Evolutionary conservation across 257 asterid species (phyloP).

Genomic region (Nicotiana paniculata): DNA sequence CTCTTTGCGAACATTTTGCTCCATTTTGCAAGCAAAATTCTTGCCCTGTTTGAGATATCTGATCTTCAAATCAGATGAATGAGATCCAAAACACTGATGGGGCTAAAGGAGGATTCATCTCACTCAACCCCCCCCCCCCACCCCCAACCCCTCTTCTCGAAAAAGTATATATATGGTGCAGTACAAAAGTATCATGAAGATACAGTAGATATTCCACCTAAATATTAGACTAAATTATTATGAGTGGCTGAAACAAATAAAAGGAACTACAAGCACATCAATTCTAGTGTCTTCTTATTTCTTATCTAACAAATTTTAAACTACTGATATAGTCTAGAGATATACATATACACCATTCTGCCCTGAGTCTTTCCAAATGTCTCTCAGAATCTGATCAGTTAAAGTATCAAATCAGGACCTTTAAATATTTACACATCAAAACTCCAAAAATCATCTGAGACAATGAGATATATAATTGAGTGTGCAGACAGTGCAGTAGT

Average conservation of each 20-base stretch:
- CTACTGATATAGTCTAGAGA: neutral
- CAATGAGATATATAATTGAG: neutral
- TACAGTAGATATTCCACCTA: neutral
- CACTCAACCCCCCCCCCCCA: neutral
- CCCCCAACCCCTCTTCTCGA: neutral
- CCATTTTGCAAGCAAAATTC: constrained; percentile 67
- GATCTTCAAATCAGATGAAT: constrained; percentile 81
- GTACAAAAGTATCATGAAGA: neutral
- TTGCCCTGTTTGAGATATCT: constrained; percentile 97
- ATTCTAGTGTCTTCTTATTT: neutral
- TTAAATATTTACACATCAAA: neutral
- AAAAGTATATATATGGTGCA: neutral
- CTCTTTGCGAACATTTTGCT: constrained; percentile 71
- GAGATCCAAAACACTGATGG: constrained; percentile 30
- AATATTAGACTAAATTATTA: neutral
- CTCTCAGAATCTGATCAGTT: neutral
- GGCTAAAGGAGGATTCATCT: neutral
- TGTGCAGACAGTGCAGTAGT: neutral
- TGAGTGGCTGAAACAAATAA: neutral
- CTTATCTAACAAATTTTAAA: neutral
- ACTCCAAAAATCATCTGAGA: neutral
- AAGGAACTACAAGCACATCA: neutral
- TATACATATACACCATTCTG: neutral
- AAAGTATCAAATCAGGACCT: neutral
- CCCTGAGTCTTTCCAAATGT: neutral